These are phyloP conservation scores for Flaveria brownii DNA, from an alignment of 129 eudicot species.

Conservation along the genomic window DNA sequence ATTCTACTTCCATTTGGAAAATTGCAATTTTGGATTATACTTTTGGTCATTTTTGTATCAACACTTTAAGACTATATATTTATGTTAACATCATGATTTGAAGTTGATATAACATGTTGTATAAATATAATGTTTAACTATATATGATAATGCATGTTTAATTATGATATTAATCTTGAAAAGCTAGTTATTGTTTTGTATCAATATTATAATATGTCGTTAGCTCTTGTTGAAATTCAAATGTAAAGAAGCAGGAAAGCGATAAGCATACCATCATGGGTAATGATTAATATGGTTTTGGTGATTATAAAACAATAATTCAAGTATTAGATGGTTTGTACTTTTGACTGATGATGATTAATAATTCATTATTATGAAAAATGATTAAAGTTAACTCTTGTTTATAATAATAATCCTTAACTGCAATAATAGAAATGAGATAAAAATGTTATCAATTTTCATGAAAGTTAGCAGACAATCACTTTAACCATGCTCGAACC, in stretches of 20 bases:
- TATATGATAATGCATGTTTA: not conserved
- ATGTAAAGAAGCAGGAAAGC: not conserved
- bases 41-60: not conserved
- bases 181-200: constrained; percentile 26
- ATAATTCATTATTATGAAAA: not conserved
- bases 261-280: not conserved
- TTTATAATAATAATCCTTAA: not conserved
- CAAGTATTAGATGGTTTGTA: not conserved
- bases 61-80: not conserved
- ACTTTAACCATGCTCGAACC: not conserved
- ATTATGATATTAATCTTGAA: not conserved
- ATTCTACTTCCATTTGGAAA: not conserved
- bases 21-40: constrained; percentile 7
- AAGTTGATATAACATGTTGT: constrained; percentile 15
- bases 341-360: not conserved
- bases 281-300: constrained; percentile 4
- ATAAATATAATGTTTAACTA: not conserved
- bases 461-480: not conserved
- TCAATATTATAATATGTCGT: not conserved
- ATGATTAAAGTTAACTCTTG: constrained; percentile 2
- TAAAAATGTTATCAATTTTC: not conserved
- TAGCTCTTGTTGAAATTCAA: not conserved
- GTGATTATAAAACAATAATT: not conserved
- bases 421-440: not conserved
- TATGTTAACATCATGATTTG: not conserved